These are phyloP conservation scores for Neurospora sp. DNA, from an alignment of 2,329 filamentous ascomycete genomes.

Conservation along the genomic window DNA sequence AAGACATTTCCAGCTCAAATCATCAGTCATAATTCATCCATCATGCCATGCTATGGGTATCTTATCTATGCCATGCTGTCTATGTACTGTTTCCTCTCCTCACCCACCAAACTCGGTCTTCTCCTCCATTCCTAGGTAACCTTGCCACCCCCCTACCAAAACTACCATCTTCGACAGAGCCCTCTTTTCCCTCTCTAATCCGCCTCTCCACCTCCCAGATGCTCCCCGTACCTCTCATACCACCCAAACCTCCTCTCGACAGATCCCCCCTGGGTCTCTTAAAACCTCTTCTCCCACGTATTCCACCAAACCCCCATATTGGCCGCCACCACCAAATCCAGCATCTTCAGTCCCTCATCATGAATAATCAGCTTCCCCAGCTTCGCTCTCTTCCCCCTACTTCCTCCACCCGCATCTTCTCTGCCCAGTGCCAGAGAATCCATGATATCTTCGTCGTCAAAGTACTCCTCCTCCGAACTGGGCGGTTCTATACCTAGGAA, in stretches of 20 bases:
- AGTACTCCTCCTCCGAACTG: slow-evolving; percentile 20
- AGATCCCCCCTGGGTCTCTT: not conserved
- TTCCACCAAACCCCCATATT: slow-evolving; percentile 94
- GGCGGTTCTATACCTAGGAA: slow-evolving; percentile 23
- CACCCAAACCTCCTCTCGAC: not conserved
- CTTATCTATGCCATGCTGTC: not conserved
- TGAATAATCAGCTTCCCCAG: slow-evolving; percentile 86
- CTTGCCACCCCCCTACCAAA: not conserved
- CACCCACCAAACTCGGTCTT: not conserved
- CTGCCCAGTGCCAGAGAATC: slow-evolving; percentile 63
- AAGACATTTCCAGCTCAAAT: not conserved
- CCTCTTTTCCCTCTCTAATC: not conserved
- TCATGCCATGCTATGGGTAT: not conserved
- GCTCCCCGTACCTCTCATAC: not conserved
- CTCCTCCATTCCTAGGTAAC: not conserved
- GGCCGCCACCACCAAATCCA: slow-evolving; percentile 82
- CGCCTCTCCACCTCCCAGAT: not conserved
- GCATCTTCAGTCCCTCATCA: slow-evolving; percentile 87
- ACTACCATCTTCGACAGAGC: not conserved
- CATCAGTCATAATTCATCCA: not conserved
- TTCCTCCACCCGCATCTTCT: slow-evolving; percentile 79
- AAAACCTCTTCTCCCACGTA: slow-evolving; percentile 57
- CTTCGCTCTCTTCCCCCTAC: slow-evolving; percentile 79
- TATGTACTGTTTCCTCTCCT: not conserved
- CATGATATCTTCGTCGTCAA: slow-evolving; percentile 36